phyloP scores from a whole-genome alignment of 2,329 filamentous ascomycete species.

The Laburnicola sp. region DNA sequence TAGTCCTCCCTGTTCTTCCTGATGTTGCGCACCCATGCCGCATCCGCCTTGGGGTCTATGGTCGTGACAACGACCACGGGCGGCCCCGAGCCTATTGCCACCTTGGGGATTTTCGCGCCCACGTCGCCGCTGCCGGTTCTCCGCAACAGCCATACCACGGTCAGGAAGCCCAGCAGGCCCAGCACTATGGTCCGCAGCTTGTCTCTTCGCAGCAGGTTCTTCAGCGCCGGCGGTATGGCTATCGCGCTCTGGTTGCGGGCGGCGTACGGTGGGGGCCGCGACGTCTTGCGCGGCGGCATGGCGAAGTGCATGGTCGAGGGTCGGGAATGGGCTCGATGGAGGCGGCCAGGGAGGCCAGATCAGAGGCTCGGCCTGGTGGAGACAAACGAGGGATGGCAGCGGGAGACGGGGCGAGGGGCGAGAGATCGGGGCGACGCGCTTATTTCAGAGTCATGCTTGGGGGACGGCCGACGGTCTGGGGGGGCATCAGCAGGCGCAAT shows the following conservation, averaged over 20 bases:
- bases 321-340: slow-evolving; percentile 12
- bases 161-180: slow-evolving; percentile 59
- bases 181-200: slow-evolving; percentile 63
- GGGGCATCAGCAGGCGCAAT: not conserved
- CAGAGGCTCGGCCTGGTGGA: slow-evolving; percentile 1
- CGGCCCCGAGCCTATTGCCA: slow-evolving; percentile 52
- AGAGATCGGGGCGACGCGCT: not conserved
- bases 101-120: slow-evolving; percentile 26
- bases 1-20: slow-evolving; percentile 83
- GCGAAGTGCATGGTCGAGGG: slow-evolving; percentile 77
- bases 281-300: slow-evolving; percentile 81
- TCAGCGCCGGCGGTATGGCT: slow-evolving; percentile 49
- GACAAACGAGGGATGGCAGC: slow-evolving; percentile 30
- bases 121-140: slow-evolving; percentile 27
- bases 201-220: slow-evolving; percentile 58
- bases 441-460: slow-evolving; percentile 19
- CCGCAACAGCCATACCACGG: slow-evolving; percentile 42
- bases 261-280: slow-evolving; percentile 72
- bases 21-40: slow-evolving; percentile 71
- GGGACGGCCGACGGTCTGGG: not conserved
- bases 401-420: slow-evolving; percentile 15
- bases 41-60: slow-evolving; percentile 69
- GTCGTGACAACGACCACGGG: slow-evolving; percentile 80
- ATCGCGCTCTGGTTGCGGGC: slow-evolving; percentile 57
- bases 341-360: slow-evolving; percentile 24